A percentile compares a stretch with the other conserved stretches of the same genome.
Conservation (phyloP, 2,329 filamentous ascomycete genomes). For the Ambrosiella cleistominuta region DNA sequence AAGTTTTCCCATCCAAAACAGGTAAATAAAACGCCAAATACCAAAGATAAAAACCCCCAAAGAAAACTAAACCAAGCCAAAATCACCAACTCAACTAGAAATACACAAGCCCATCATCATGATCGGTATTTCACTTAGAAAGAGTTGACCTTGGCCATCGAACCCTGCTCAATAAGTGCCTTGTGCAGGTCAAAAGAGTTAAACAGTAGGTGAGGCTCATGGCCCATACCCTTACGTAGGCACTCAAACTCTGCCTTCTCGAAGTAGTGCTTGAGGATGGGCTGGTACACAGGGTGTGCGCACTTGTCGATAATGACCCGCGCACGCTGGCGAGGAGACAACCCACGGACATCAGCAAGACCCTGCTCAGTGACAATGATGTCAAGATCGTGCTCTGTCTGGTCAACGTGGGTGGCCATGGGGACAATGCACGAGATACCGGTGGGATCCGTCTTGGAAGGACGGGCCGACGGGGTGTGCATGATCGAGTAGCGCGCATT, state of each 20-base stretch:
- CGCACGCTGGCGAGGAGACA: conserved; percentile 63
- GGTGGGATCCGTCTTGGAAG: conserved; percentile 64
- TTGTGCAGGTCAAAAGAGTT: conserved; percentile 81
- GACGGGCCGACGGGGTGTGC: conserved; percentile 73
- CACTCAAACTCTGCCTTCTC: conserved; percentile 77
- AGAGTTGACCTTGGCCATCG: conserved; percentile 58
- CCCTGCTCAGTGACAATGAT: conserved; percentile 65
- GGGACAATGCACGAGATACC: conserved; percentile 81
- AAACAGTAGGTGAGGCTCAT: conserved; percentile 76
- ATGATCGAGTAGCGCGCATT: conserved; percentile 75
- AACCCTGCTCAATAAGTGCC: conserved; percentile 64
- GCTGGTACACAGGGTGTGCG: conserved; percentile 67
- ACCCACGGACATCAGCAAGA: conserved; percentile 67
- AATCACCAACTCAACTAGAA: not conserved
- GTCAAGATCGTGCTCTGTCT: conserved; percentile 84
- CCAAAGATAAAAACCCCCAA: not conserved
- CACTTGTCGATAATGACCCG: conserved; percentile 76
- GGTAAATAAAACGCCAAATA: not conserved
- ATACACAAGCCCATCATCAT: not conserved
- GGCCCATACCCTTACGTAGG: conserved; percentile 69
- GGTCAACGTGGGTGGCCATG: conserved; percentile 82
- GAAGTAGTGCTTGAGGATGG: conserved; percentile 68
- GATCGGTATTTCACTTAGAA: not conserved
- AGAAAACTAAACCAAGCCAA: not conserved
- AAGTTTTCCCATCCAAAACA: not conserved